Base-by-base conservation (phyloP, 306 rosid species). In the Quercus variabilis region DNA sequence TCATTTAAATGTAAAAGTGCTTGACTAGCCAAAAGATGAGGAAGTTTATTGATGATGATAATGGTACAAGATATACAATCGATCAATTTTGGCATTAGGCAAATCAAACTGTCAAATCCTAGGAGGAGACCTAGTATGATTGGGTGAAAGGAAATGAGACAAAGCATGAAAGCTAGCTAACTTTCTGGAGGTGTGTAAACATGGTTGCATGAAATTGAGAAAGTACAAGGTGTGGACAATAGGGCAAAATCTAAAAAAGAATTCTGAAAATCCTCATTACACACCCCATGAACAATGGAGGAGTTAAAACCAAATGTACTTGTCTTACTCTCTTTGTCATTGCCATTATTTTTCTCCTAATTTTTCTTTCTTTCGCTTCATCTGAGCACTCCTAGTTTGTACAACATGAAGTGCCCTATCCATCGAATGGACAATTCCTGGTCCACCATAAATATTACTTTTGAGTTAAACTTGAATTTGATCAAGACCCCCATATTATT, bases 71-170 rank as follows among this genome's bases (percentile, higher is more conserved):
- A 55, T 26, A 35, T 4, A 28, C 6, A 49, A 73, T 57, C 28
- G 31, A 20, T 5, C n/a, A 20, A 52, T 69, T 63, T 80, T 78
- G 82, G 81, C 83, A 79, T 74, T 79, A 71, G 83, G 76, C 68
- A 74, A 71, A 81, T 85, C 71, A 41, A 46, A 54, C 4, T 79
- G 84, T 77, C 82, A 60, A 43, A 65, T 71, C 73, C 41, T 71
- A 55, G 60, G 86, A 46, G 63, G 73, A 65, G 64, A 35, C 55
- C 17, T 68, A 69, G 59, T 62, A 28, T 41, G 17, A 69, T 67
- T 74, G 64, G 72, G 25, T 33, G 84, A 19, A 75, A 76, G 75
- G 76, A 80, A 71, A 38, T 25, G 30, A 69, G 80, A 81, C 82
- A 73, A 38, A 76, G 30, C 73, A 68, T 71, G 33, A 80, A 73